A percentile compares a stretch with the other conserved stretches of the same genome.
Conservation (phyloP, 2,329 filamentous ascomycete genomes). For the Purpureocillium takamizusanense region DNA sequence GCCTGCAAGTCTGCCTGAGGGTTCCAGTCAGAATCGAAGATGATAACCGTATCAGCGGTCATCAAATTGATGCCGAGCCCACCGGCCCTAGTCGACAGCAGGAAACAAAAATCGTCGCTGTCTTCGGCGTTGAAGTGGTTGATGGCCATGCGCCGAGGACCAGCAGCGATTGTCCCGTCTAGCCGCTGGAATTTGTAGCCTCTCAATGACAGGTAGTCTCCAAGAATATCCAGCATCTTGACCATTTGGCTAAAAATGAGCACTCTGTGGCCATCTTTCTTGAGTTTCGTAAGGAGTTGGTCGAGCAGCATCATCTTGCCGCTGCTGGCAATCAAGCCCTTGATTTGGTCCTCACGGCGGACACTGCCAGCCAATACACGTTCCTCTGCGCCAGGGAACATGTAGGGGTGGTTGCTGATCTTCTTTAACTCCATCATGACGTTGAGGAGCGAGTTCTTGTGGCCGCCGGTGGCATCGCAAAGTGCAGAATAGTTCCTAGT, state of each 20-base stretch:
- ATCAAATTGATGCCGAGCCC: slow-evolving; percentile 98
- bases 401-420: slow-evolving; percentile 96
- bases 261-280: slow-evolving; percentile 87
- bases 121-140: slow-evolving; percentile 98
- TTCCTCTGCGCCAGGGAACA: slow-evolving; percentile 92
- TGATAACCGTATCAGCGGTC: slow-evolving; percentile 95
- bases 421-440: slow-evolving; percentile 99
- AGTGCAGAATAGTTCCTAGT: slow-evolving; percentile 93
- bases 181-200: slow-evolving; percentile 94
- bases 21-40: slow-evolving; percentile 99
- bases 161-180: slow-evolving; percentile 88
- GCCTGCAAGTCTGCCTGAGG: slow-evolving; percentile 96
- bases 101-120: slow-evolving; percentile 92
- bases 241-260: slow-evolving; percentile 99
- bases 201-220: slow-evolving; percentile 84
- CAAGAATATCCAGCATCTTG: slow-evolving; percentile 92
- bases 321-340: slow-evolving; percentile 89
- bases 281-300: slow-evolving; percentile 87
- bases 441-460: slow-evolving; percentile 91
- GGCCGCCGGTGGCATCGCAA: slow-evolving; percentile 80
- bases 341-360: slow-evolving; percentile 81
- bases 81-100: slow-evolving; percentile 89
- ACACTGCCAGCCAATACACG: slow-evolving; percentile 73
- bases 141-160: slow-evolving; percentile 82
- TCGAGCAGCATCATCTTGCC: slow-evolving; percentile 99